Evolutionary conservation across 352 stramenopile species (phyloP), one percentile per base, ranked within the genome.

Genomic region (Aphanomyces cochlioides): DNA sequence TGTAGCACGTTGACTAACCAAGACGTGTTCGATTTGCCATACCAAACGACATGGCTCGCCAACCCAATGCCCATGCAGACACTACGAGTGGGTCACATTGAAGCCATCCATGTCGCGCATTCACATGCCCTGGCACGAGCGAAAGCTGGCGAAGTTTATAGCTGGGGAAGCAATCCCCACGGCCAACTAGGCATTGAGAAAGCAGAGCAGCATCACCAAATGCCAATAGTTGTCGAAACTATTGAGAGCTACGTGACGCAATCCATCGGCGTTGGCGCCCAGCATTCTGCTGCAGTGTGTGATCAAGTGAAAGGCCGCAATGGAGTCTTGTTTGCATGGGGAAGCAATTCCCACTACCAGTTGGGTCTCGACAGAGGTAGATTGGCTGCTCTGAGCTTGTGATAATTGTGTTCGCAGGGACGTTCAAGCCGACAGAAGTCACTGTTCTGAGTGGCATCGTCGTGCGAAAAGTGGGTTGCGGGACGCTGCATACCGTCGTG

Each of bases 101-200:
- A 79, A 7, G 74, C 75, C 5, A 80, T 91, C 3, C 68, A 74
- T 8, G 80, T 92, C 10, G 77, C 79, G 34, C 74, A 77, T n/a
- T 78, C 77, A 0, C 84, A 92, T 66, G 81, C 74, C 0, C 76
- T 97, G 54, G 92, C 84, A 17, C 75, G 96, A 4, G 88, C 89
- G 2, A 76, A 84, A 3, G 83, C 90, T 19, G 96, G 96, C 0
- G 76, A 89, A 36, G 87, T 99, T 5, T 98, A 97, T 70, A 92
- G 88, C 5, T 99, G 96, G 92, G 97, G 97, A 15, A 93, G 91
- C 69, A 97, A 97, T 68, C 93, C 98, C 61, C 90, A 98, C 41
- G 84, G 85, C 15, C 80, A 87, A 8, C 78, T 92, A 21, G 85
- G 87, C 12, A 73, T 80, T 7, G 83, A 80, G 3, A 69, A 82